Base-by-base conservation (phyloP, 768 basidiomycete species). In the Serpula lacrymans region DNA sequence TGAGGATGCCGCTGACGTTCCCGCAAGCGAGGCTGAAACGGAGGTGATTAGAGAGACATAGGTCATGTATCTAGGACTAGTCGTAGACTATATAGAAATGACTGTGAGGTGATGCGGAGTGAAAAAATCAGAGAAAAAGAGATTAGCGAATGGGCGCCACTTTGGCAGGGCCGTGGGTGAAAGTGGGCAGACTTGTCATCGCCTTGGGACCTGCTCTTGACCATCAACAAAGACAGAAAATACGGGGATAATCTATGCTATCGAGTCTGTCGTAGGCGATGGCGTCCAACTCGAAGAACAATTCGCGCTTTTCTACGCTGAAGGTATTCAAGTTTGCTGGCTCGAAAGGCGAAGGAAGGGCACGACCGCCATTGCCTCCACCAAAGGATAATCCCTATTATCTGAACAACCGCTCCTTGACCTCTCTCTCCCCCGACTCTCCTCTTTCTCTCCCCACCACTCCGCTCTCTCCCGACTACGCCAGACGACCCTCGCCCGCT, bases 1-100 rank as follows among this genome's bases (percentile, higher is more conserved):
- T 98, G 40, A 77, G 65, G 30, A 75, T 80, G 0, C 94, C 94
- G 2, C 71, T 95, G 1, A 70, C 76, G 46, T 96, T 96, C 64
- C 93, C 92, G 0, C 88, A 86, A 54, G 71, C 75, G 16, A 57
- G 65, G 17, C 40, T 48, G 20, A 68, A 54, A 48, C 63, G 67
- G 38, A 60, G 63, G 9, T n/a, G n/a, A n/a, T n/a, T n/a, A n/a
- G n/a, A n/a, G n/a, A n/a, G n/a, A n/a, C n/a, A n/a, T n/a, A 46
- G n/a, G n/a, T n/a, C n/a, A n/a, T n/a, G n/a, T n/a, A n/a, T n/a
- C n/a, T n/a, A n/a, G n/a, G n/a, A n/a, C n/a, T n/a, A n/a, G n/a
- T n/a, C n/a, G n/a, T n/a, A n/a, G n/a, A n/a, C n/a, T n/a, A n/a
- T n/a, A n/a, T n/a, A n/a, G n/a, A n/a, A n/a, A n/a, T n/a, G n/a